A percentile compares a stretch with the other conserved stretches of the same genome.
These are phyloP conservation scores for Candida michaelii DNA, from an alignment of 805 yeast genomes.

Conservation along the genomic window DNA sequence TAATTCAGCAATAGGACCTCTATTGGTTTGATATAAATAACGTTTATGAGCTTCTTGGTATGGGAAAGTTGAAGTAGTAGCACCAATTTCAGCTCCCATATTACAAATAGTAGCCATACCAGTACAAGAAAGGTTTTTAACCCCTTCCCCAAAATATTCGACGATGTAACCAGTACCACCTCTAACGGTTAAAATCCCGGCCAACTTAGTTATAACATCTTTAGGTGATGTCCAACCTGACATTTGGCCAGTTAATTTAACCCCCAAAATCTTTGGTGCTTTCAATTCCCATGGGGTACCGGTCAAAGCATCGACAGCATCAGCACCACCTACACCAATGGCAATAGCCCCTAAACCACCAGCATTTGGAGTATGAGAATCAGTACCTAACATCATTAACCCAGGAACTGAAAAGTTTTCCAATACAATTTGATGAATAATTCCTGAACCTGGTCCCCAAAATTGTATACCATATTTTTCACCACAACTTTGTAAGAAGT, in stretches of 20 bases:
- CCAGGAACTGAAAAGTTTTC: conserved; percentile 98
- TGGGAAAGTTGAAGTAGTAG: conserved; percentile 97
- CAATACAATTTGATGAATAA: conserved; percentile 94
- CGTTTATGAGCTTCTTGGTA: conserved; percentile 77
- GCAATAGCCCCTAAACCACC: conserved; percentile 99
- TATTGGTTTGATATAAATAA: conserved; percentile 79
- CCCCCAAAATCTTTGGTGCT: conserved; percentile 95
- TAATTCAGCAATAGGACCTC: conserved; percentile 78
- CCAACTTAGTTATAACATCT: conserved; percentile 90
- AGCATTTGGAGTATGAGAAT: conserved; percentile 98
- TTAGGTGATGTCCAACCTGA: conserved; percentile 97
- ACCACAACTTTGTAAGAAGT: conserved; percentile 89
- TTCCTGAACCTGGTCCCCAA: conserved; percentile 99
- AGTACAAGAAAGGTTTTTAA: conserved; percentile 82
- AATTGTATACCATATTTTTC: conserved; percentile 95
- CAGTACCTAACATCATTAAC: conserved; percentile 95
- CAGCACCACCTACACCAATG: conserved; percentile 99
- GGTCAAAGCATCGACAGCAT: conserved; percentile 96
- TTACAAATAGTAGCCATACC: conserved; percentile 99
- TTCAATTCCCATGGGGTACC: conserved; percentile 98
- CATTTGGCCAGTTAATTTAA: conserved; percentile 84
- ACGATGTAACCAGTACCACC: conserved; percentile 98
- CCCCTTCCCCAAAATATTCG: conserved; percentile 97
- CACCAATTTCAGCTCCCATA: conserved; percentile 99
- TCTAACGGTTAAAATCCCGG: conserved; percentile 90